Conservation (phyloP, 306 rosid species). For the Pueraria montana region DNA sequence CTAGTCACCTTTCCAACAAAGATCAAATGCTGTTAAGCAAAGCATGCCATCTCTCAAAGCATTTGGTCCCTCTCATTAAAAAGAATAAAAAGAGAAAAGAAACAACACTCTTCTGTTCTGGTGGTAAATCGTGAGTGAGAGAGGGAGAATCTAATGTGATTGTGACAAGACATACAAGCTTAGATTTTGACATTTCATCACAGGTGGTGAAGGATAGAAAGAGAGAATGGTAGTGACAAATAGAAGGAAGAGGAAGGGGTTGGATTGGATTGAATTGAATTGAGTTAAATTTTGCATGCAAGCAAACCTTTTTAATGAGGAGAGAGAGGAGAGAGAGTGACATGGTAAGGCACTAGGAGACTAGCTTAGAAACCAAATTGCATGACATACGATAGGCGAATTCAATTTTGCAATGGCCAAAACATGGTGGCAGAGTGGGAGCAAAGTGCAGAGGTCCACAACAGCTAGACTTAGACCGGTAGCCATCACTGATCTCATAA, state of each 20-base stretch:
- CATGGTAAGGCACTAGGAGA: background rate
- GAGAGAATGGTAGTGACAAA: background rate
- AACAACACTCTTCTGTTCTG: background rate
- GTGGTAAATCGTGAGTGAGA: conserved; percentile 22
- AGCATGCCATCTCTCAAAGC: background rate
- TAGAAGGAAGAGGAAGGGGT: background rate
- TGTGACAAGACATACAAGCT: conserved; percentile 69
- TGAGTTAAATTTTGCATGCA: conserved; percentile 19
- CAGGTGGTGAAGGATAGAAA: conserved; percentile 27
- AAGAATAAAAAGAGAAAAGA: background rate
- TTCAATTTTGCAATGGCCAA: conserved; percentile 38
- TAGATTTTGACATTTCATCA: conserved; percentile 72
- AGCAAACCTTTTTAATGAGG: conserved; percentile 10
- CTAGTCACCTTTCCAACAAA: background rate
- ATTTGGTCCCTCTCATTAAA: background rate
- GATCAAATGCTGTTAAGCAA: background rate
- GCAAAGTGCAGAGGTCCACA: conserved; percentile 49
- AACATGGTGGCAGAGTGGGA: conserved; percentile 46
- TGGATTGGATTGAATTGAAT: background rate
- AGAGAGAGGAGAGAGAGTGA: background rate
- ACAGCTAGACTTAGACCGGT: conserved; percentile 46
- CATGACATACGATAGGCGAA: conserved; percentile 11
- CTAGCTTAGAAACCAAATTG: background rate
- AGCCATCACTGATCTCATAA: conserved; percentile 60
- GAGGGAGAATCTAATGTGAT: conserved; percentile 65